Evolutionary conservation across 2,329 filamentous ascomycete genomes (phyloP).

Genomic region (Ophiognomonia clavigignenti-juglandacearum): DNA sequence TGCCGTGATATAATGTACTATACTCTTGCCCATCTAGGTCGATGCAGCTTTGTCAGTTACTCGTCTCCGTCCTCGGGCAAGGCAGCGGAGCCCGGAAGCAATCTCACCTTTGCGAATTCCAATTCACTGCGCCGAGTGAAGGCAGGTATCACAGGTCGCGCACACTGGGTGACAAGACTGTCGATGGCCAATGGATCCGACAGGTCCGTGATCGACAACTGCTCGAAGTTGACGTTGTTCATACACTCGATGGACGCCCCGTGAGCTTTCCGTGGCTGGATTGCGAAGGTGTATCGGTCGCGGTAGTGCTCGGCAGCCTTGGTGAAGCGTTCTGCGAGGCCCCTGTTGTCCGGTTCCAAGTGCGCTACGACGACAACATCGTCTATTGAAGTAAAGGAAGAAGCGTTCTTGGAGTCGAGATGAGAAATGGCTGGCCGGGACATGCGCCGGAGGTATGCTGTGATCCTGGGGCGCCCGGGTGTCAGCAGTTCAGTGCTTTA

Average conservation of each 20-base stretch:
- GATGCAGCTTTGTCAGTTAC: neutral
- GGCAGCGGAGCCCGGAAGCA: no score
- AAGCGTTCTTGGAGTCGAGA: conserved; percentile 24
- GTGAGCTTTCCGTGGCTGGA: conserved; percentile 18
- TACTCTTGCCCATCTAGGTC: conserved; percentile 25
- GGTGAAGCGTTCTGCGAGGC: conserved; percentile 26
- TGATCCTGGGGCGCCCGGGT: conserved; percentile 22
- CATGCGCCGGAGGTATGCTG: conserved; percentile 24
- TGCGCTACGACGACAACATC: conserved; percentile 38
- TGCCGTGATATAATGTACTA: conserved; percentile 30
- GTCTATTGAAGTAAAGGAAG: conserved; percentile 31
- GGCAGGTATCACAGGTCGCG: conserved; percentile 36
- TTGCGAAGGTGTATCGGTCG: conserved; percentile 39
- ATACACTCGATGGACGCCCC: conserved; percentile 29
- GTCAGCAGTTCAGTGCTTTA: neutral
- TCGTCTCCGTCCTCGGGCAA: no score
- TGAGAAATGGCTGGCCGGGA: conserved; percentile 23
- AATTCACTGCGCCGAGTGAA: conserved; percentile 41
- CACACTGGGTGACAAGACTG: conserved; percentile 33
- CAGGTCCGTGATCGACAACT: conserved; percentile 29
- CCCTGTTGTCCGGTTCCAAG: conserved; percentile 25
- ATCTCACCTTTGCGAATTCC: conserved; percentile 32
- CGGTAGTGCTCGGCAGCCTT: conserved; percentile 29
- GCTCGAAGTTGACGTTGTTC: conserved; percentile 34
- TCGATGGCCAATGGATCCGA: conserved; percentile 28